phyloP scores from a whole-genome alignment of 2,329 filamentous ascomycete species.

The Fusarium dlaminii region DNA sequence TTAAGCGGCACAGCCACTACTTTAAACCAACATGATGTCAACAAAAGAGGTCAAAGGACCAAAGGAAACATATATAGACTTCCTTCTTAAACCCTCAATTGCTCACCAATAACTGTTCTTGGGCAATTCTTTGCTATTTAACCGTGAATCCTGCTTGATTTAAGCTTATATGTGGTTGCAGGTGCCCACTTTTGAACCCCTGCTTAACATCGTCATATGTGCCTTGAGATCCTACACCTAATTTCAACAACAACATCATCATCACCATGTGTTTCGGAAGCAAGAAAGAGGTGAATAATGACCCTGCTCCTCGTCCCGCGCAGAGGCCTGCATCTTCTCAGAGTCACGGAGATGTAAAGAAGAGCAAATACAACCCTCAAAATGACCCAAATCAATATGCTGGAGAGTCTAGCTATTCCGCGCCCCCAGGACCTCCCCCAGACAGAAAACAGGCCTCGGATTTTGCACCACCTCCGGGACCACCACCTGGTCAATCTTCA shows the following conservation, averaged over 20 bases:
- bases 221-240: neutral
- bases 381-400: constrained; percentile 30
- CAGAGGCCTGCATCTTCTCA: constrained; percentile 42
- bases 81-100: neutral
- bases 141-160: neutral
- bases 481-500: constrained; percentile 35
- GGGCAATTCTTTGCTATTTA: neutral
- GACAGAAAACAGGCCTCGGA: constrained; percentile 27
- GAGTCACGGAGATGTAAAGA: constrained; percentile 43
- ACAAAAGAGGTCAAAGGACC: neutral
- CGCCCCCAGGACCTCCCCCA: constrained; percentile 31
- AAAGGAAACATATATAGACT: neutral
- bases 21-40: constrained; percentile 1
- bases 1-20: constrained; percentile 28
- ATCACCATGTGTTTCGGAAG: constrained; percentile 60
- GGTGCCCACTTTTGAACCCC: constrained; percentile 19
- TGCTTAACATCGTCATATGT: constrained; percentile 22
- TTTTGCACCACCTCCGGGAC: constrained; percentile 46
- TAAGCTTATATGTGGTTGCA: constrained; percentile 32
- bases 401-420: constrained; percentile 33
- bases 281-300: constrained; percentile 52
- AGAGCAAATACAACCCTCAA: constrained; percentile 40
- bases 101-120: neutral
- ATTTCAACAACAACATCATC: neutral
- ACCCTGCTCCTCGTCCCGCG: constrained; percentile 53